Conservation (phyloP, 257 asterid genomes). For the Capsicum baccatum region DNA sequence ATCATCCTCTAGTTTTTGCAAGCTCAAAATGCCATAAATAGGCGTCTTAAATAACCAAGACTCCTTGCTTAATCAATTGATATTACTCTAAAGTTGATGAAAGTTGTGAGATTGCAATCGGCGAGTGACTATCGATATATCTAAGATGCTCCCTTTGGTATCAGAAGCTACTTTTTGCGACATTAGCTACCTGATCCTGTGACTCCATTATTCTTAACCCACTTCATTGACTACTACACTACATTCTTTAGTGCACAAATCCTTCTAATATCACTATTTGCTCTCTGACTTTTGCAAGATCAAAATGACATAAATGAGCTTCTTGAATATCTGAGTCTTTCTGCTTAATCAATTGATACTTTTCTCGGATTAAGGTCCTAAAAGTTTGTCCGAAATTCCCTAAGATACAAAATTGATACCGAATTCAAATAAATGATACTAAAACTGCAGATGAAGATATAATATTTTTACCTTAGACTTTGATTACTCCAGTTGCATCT, state of each 20-base stretch:
- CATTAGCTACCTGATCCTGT: slow-evolving; percentile 41
- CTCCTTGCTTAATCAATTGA: slow-evolving; percentile 67
- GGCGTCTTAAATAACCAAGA: slow-evolving; percentile 73
- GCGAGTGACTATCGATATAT: slow-evolving; percentile 60
- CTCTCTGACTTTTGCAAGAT: slow-evolving; percentile 91
- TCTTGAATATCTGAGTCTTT: slow-evolving; percentile 77
- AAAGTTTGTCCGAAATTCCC: slow-evolving; percentile 34
- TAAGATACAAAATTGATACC: slow-evolving; percentile 34
- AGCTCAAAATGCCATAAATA: slow-evolving; percentile 93
- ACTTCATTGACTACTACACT: background rate
- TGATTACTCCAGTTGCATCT: slow-evolving; percentile 53
- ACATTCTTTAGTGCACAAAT: slow-evolving; percentile 48
- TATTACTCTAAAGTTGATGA: slow-evolving; percentile 56
- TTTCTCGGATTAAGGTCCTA: slow-evolving; percentile 58
- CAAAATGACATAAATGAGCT: slow-evolving; percentile 91
- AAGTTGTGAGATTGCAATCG: slow-evolving; percentile 57
- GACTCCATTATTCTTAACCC: slow-evolving; percentile 19
- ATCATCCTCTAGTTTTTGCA: slow-evolving; percentile 87
- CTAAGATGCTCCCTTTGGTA: slow-evolving; percentile 60
- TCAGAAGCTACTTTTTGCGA: slow-evolving; percentile 71
- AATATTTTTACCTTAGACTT: slow-evolving; percentile 59
- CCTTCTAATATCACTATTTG: slow-evolving; percentile 55
- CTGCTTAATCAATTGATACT: slow-evolving; percentile 64
- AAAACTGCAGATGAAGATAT: slow-evolving; percentile 24
- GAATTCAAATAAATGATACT: background rate